Percentiles rank a stretch among this genome's conserved stretches.
phyloP scores from a whole-genome alignment of 2,329 filamentous ascomycete genomes.

The Teratosphaeriaceae sp. region DNA sequence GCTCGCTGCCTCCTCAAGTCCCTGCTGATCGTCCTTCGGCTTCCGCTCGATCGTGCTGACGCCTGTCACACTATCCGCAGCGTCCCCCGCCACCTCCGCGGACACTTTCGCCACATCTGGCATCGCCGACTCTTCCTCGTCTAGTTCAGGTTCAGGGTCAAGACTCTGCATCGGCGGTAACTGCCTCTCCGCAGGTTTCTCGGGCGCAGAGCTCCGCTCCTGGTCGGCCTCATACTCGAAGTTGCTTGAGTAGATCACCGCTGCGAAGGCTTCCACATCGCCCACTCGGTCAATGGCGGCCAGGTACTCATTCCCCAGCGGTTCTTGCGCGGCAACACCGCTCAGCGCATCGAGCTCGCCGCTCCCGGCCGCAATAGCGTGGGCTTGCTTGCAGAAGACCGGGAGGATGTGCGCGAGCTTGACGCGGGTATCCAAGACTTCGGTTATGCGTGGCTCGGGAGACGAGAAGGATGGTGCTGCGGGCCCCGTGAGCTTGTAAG shows the following conservation, averaged over 20 bases:
- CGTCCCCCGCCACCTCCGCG: no score
- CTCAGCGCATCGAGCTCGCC: conserved; percentile 49
- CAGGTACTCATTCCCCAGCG: conserved; percentile 43
- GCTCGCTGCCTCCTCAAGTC: neutral
- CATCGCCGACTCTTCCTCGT: neutral
- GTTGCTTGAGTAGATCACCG: conserved; percentile 82
- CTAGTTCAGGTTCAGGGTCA: neutral
- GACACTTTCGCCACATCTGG: no score
- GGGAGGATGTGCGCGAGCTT: conserved; percentile 88
- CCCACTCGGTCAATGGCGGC: conserved; percentile 66
- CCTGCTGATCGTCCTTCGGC: neutral
- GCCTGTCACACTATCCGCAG: neutral
- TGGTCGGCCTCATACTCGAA: conserved; percentile 52
- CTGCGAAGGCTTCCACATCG: conserved; percentile 76
- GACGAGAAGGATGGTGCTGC: conserved; percentile 34
- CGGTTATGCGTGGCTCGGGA: conserved; percentile 49
- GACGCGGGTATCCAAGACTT: conserved; percentile 43
- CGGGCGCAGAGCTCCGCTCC: conserved; percentile 18
- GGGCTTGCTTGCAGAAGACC: conserved; percentile 83
- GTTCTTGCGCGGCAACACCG: conserved; percentile 21
- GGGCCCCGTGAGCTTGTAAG: conserved; percentile 55
- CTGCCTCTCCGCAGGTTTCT: neutral
- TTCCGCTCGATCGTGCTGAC: neutral
- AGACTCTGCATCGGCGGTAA: neutral
- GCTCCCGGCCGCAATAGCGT: conserved; percentile 74